These are phyloP conservation scores for Leucoagaricus sp. DNA, from an alignment of 1,284 basidiomycete species.

Conservation along the genomic window DNA sequence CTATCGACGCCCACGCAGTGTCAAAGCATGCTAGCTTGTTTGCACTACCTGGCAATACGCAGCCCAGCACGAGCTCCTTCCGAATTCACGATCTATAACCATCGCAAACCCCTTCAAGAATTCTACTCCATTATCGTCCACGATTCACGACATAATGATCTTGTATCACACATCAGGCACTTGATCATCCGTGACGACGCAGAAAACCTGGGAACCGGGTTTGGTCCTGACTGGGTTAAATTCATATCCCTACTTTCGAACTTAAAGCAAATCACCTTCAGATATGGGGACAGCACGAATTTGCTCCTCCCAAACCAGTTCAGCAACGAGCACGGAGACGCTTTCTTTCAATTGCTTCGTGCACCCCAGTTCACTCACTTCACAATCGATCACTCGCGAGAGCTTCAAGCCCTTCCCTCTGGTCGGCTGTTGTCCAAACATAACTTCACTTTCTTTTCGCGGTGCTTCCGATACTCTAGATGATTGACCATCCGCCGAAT, in stretches of 20 bases:
- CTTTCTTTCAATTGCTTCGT: background rate
- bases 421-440: background rate
- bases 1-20: background rate
- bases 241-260: background rate
- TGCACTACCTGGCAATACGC: background rate
- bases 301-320: background rate
- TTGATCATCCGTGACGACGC: background rate
- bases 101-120: background rate
- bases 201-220: background rate
- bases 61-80: background rate
- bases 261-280: background rate
- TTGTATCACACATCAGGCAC: background rate
- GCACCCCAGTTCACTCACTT: background rate
- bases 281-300: background rate
- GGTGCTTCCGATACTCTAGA: background rate
- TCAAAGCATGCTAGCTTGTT: background rate
- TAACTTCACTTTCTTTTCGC: background rate
- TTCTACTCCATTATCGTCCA: background rate
- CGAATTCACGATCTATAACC: background rate
- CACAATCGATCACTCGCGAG: background rate
- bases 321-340: background rate
- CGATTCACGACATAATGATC: background rate
- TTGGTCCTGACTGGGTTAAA: background rate
- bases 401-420: background rate
- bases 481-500: background rate